phyloP scores from a whole-genome alignment of 805 yeast genomes.

The Lachancea sp. region DNA sequence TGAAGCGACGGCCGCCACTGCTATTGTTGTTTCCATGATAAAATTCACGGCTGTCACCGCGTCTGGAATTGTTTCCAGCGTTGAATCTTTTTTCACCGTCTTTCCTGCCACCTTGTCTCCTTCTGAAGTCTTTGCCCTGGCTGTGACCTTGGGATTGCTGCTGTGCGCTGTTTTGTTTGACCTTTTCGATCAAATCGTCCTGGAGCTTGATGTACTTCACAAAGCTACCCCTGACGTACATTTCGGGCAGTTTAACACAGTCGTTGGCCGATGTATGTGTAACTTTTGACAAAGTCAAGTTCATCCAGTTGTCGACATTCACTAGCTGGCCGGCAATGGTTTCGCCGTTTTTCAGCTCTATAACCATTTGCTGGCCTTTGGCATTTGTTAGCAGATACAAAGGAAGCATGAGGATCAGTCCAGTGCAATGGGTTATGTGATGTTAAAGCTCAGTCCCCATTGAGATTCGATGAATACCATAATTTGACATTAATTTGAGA shows the following conservation, averaged over 20 bases:
- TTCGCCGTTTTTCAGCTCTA: slow-evolving; percentile 89
- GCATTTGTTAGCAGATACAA: slow-evolving; percentile 84
- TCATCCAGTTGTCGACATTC: slow-evolving; percentile 95
- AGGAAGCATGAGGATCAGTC: slow-evolving; percentile 53
- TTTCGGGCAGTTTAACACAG: slow-evolving; percentile 60
- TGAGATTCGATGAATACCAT: too few relatives aligned
- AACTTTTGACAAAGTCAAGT: slow-evolving; percentile 73
- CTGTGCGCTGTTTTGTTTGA: slow-evolving; percentile 42
- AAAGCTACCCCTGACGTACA: slow-evolving; percentile 80
- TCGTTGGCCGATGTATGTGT: slow-evolving; percentile 48
- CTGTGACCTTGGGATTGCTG: slow-evolving; percentile 22
- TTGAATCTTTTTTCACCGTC: slow-evolving; percentile 32
- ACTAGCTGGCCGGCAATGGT: slow-evolving; percentile 76
- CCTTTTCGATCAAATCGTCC: slow-evolving; percentile 68
- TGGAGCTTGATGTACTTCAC: slow-evolving; percentile 73
- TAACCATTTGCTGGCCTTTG: slow-evolving; percentile 77
- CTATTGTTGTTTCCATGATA: slow-evolving; percentile 7
- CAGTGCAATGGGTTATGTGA: too few relatives aligned
- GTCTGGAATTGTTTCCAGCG: slow-evolving; percentile 25
- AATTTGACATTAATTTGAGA: too few relatives aligned
- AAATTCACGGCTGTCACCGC: slow-evolving; percentile 23
- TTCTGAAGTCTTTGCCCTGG: slow-evolving; percentile 28
- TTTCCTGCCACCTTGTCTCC: slow-evolving; percentile 18
- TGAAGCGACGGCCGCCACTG: not conserved
- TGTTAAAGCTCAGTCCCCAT: too few relatives aligned